phyloP scores from a whole-genome alignment of 352 stramenopile species.

The Pythium apleroticum region DNA sequence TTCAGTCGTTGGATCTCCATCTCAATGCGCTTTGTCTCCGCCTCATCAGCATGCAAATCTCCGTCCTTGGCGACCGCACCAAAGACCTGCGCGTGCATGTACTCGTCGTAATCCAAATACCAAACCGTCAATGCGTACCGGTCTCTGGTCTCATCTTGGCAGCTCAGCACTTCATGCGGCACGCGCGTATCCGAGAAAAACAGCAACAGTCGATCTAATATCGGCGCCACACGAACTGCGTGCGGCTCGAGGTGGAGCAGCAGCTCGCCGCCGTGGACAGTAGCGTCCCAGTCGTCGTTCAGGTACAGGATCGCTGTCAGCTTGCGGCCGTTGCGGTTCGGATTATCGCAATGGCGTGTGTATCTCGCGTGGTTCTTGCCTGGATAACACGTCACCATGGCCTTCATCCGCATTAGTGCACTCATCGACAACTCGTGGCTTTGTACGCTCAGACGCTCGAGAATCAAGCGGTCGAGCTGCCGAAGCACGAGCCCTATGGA shows the following conservation, averaged over 20 bases:
- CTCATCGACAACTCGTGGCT: constrained; percentile 32
- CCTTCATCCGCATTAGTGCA: constrained; percentile 42
- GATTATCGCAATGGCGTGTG: constrained; percentile 55
- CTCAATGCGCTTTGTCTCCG: constrained; percentile 21
- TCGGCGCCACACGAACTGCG: constrained; percentile 7
- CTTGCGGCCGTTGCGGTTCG: constrained; percentile 46
- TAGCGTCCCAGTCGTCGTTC: constrained; percentile 35
- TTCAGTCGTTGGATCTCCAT: constrained; percentile 17
- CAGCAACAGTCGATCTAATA: constrained; percentile 37
- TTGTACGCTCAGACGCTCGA: constrained; percentile 27
- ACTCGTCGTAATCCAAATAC: constrained; percentile 63
- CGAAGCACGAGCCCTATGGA: constrained; percentile 29
- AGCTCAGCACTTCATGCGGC: constrained; percentile 44
- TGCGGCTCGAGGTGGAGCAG: constrained; percentile 25
- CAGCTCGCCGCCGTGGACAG: constrained; percentile 36
- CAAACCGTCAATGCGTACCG: constrained; percentile 61
- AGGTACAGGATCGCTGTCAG: constrained; percentile 57
- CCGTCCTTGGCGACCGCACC: constrained; percentile 3
- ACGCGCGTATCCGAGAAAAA: constrained; percentile 51
- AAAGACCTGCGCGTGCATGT: constrained; percentile 45
- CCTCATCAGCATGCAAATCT: not conserved
- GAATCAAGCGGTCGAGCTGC: constrained; percentile 41
- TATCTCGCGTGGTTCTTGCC: constrained; percentile 36
- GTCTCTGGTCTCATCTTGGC: constrained; percentile 9
- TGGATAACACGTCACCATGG: constrained; percentile 56